A percentile compares a stretch with the other conserved stretches of the same genome.
Evolutionary conservation across 2,329 filamentous ascomycete species (phyloP).

Genomic region (Hymenoscyphus infarciens): DNA sequence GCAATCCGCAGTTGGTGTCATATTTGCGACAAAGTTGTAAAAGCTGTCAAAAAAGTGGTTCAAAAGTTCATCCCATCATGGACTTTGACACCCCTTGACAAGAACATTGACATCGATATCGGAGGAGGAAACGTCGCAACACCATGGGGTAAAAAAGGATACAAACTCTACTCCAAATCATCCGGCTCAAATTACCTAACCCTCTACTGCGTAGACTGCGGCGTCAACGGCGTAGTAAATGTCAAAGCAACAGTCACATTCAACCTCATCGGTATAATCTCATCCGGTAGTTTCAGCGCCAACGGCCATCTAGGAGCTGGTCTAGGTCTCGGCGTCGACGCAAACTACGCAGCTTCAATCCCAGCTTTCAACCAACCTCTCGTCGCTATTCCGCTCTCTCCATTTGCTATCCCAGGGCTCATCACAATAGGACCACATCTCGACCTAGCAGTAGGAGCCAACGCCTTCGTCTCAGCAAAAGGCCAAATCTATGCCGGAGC

Average conservation of each 20-base stretch:
- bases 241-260: slow-evolving; percentile 15
- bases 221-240: slow-evolving; percentile 11
- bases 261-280: slow-evolving; percentile 11
- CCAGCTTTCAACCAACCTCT: slow-evolving; percentile 9
- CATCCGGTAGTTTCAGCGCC: slow-evolving; percentile 6
- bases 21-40: slow-evolving; percentile 9
- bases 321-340: slow-evolving; percentile 12
- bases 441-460: slow-evolving; percentile 14
- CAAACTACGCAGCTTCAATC: slow-evolving; percentile 8
- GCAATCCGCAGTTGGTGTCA: slow-evolving; percentile 6
- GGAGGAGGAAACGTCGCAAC: slow-evolving; percentile 12
- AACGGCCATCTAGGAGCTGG: slow-evolving; percentile 12
- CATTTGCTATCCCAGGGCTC: slow-evolving; percentile 11
- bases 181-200: slow-evolving; percentile 9
- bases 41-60: slow-evolving; percentile 11
- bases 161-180: slow-evolving; percentile 12
- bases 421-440: slow-evolving; percentile 14
- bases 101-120: slow-evolving; percentile 8
- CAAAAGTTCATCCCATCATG: slow-evolving; percentile 13
- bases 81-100: slow-evolving; percentile 13
- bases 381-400: slow-evolving; percentile 10
- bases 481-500: slow-evolving; percentile 11
- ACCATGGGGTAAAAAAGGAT: slow-evolving; percentile 13
- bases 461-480: slow-evolving; percentile 5
- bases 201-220: slow-evolving; percentile 14